A percentile compares a stretch with the other conserved stretches of the same genome.
Conservation (phyloP, 148 eudicot genomes). For the Rhododendron griersonianum region DNA sequence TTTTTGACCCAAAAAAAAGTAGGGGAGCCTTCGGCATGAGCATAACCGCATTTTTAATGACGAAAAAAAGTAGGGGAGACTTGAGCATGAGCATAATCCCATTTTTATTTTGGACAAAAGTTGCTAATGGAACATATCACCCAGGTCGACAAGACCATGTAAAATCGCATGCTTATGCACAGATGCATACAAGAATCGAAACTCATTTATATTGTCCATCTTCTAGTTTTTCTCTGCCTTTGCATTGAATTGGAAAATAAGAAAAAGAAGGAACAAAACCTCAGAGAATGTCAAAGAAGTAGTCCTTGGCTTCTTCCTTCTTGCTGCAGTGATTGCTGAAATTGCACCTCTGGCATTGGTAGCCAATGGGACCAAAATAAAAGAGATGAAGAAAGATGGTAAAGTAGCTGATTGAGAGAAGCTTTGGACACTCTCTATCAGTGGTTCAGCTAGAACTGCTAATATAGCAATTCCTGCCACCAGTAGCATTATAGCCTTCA, state of each 20-base stretch:
- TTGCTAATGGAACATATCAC: background rate
- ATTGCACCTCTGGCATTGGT: constrained; percentile 33
- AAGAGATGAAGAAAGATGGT: constrained; percentile 26
- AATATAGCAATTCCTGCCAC: constrained; percentile 27
- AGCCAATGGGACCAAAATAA: constrained; percentile 34
- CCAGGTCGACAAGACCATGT: background rate
- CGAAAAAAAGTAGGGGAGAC: background rate
- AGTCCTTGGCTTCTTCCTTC: constrained; percentile 20
- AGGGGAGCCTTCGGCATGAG: background rate
- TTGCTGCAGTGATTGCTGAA: constrained; percentile 25
- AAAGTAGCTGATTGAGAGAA: constrained; percentile 21
- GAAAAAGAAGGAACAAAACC: constrained; percentile 17
- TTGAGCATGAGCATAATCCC: background rate
- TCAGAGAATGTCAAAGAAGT: constrained; percentile 37
- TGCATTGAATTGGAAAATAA: background rate
- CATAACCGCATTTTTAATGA: background rate
- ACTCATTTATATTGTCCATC: background rate
- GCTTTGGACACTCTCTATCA: constrained; percentile 28
- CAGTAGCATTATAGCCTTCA: constrained; percentile 25
- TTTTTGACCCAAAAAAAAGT: background rate
- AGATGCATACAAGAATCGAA: background rate
- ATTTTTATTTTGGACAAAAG: background rate
- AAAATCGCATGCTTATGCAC: background rate
- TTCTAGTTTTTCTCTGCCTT: background rate
- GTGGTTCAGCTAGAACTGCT: constrained; percentile 38